These are phyloP conservation scores for Trichomonas vaginalis DNA, from an alignment of 208 protist genomes.

Conservation along the genomic window DNA sequence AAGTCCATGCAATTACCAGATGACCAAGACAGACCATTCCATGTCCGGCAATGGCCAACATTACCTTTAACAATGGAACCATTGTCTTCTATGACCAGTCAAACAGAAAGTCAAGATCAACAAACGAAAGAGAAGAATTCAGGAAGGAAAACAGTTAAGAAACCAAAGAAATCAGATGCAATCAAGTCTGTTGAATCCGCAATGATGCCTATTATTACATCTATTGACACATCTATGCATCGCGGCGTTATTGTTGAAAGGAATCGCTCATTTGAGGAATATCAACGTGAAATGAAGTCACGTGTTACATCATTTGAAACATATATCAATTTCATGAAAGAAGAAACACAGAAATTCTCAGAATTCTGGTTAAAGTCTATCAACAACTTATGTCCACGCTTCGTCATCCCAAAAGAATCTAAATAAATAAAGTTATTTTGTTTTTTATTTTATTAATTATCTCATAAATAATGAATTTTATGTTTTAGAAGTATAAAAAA, in stretches of 20 bases:
- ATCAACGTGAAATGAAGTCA: background rate
- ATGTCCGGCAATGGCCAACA: background rate
- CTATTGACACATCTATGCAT: background rate
- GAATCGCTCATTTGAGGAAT: background rate
- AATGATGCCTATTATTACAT: background rate
- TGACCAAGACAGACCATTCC: background rate
- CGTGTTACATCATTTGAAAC: background rate
- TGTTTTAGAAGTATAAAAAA: too few relatives aligned
- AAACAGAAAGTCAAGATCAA: background rate
- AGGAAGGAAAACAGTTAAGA: background rate
- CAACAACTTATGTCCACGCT: background rate
- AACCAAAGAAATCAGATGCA: background rate
- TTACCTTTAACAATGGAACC: background rate
- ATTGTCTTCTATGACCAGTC: background rate
- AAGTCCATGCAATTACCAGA: background rate
- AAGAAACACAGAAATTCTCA: background rate
- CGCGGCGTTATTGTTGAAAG: background rate
- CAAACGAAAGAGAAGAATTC: background rate
- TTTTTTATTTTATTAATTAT: background rate
- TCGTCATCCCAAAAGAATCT: background rate
- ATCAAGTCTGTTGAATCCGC: background rate
- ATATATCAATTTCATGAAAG: background rate
- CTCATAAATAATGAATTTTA: too few relatives aligned
- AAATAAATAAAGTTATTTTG: background rate
- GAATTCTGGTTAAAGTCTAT: background rate